Base-by-base conservation (phyloP, 305 asterid species). In the Plantago lanceolata region DNA sequence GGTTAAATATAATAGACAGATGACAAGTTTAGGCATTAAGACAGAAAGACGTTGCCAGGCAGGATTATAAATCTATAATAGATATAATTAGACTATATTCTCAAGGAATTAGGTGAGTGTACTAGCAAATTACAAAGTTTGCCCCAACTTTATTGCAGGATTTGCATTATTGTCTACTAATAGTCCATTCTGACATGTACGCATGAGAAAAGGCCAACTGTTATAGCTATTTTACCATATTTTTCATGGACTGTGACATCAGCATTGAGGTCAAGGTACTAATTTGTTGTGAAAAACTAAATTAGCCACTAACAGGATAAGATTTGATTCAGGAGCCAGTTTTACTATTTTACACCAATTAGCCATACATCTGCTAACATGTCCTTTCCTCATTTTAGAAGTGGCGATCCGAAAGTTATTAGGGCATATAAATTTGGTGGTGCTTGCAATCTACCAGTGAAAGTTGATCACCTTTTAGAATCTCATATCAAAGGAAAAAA, bases 401-500 rank as follows among this genome's bases (percentile, higher is more conserved):
- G 71, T 65, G 61, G 64, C 60, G 62, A 67, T 60, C 64, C 75
- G 61, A 75, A 76, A 66, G 82, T 65, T 69, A 71, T 48, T 55
- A 53, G 57, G 71, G 88, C 28, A 16, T 58, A 89, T 79, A 84
- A 82, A 79, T 84, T 80, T 69, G 66, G 75, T 78, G 85, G 84
- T 71, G 68, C 68, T 72, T 75, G 69, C 56, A 67, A 29, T 60
- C 69, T 74, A 70, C 64, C 62, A 59, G 67, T 63, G 73, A 78
- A 73, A 73, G 73, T 73, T 78, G 75, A 71, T 70, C 74, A 73
- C 70, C 65, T 73, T 73, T 70, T 59, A 71, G 84, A 86, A 86
- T 84, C 81, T 85, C 87, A 89, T 84, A 86, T 89, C 73, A 77
- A 57, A 63, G 11, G 24, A 53, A 65, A 53, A 65, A 73, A 88